Percentiles rank a stretch among this genome's conserved stretches.
Conservation (phyloP, 2,329 filamentous ascomycete genomes). For the Cadophora sp. region DNA sequence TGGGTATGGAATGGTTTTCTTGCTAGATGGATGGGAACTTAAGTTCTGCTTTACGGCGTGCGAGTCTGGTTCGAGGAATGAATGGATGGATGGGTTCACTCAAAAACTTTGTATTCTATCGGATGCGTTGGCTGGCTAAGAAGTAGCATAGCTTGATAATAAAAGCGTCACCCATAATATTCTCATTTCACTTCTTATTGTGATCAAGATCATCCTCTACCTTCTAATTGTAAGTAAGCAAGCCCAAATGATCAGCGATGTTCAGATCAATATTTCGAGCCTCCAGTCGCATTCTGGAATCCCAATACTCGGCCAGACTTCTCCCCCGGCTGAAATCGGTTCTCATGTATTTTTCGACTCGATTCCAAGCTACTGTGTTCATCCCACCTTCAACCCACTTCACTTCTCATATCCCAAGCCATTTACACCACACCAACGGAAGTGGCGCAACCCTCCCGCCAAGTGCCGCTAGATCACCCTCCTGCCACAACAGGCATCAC, state of each 20-base stretch:
- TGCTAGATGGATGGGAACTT: not conserved
- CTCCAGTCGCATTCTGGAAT: not conserved
- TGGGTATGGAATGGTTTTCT: not conserved
- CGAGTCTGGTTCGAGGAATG: not conserved
- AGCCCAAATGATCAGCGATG: too few relatives aligned
- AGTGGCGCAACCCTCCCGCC: constrained; percentile 6
- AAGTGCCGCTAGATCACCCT: not conserved
- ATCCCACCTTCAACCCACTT: not conserved
- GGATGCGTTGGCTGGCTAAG: not conserved
- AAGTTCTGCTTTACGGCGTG: not conserved
- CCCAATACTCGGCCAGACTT: not conserved
- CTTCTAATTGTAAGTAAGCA: too few relatives aligned
- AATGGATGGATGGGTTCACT: not conserved
- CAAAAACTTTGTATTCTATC: not conserved
- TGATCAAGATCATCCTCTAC: too few relatives aligned
- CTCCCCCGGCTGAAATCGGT: not conserved
- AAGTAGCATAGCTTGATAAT: not conserved
- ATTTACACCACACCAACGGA: not conserved
- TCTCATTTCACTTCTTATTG: not conserved
- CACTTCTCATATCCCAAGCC: not conserved
- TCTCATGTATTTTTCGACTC: not conserved
- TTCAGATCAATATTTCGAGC: not conserved
- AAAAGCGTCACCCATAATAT: not conserved
- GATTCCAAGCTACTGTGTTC: too few relatives aligned
- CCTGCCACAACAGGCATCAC: constrained; percentile 22